Evolutionary conservation across 1,284 basidiomycete genomes (phyloP).

Genomic region (Cryptococcus sp.): DNA sequence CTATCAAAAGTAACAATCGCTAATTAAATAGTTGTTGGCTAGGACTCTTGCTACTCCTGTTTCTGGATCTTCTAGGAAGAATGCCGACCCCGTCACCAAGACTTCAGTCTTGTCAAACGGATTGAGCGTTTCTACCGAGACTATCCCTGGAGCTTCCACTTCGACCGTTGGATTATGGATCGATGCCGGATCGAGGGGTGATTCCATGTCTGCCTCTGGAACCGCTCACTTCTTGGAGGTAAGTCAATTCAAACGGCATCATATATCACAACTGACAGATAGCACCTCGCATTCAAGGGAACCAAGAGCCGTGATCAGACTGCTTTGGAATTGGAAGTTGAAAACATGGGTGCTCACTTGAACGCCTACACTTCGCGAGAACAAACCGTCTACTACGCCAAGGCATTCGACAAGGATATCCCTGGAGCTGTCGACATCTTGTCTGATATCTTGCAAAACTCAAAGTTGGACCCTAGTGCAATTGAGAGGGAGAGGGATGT

Average conservation of each 20-base stretch:
- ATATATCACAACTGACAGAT: background rate
- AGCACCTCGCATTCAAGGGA: conserved; percentile 62
- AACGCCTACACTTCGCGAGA: conserved; percentile 99
- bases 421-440: conserved; percentile 91
- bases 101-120: conserved; percentile 86
- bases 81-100: conserved; percentile 71
- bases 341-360: conserved; percentile 95
- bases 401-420: conserved; percentile 96
- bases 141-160: conserved; percentile 89
- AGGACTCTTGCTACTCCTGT: conserved; percentile 45
- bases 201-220: conserved; percentile 89
- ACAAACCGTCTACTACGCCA: conserved; percentile 99
- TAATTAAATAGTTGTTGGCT: conserved; percentile 29
- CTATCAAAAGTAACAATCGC: too few species aligned
- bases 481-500: conserved; percentile 97
- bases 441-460: conserved; percentile 96
- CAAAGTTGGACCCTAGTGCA: conserved; percentile 81
- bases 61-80: conserved; percentile 63
- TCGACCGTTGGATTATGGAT: conserved; percentile 99
- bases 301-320: conserved; percentile 87
- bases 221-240: conserved; percentile 98
- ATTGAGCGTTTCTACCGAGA: conserved; percentile 86
- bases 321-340: conserved; percentile 92
- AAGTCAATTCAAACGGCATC: conserved; percentile 14
- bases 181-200: conserved; percentile 93